phyloP scores from a whole-genome alignment of 192 early-diverging fungal species.

The Pilobolus umbonatus region DNA sequence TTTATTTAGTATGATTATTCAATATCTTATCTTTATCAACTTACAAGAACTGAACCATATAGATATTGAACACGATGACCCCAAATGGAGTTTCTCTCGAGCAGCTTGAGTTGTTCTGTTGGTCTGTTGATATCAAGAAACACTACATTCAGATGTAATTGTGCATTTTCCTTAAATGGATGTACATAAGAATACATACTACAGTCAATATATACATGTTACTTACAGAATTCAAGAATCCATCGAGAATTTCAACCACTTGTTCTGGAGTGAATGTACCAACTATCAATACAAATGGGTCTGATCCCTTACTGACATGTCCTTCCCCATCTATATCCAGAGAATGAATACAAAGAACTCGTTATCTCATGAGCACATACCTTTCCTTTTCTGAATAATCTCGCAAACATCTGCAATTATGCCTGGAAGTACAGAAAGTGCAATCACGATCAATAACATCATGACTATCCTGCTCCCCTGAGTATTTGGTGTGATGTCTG shows the following conservation, averaged over 20 bases:
- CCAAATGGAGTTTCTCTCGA: constrained; percentile 32
- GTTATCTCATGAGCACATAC: neutral
- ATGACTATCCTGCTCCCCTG: constrained; percentile 47
- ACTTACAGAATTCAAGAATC: constrained; percentile 38
- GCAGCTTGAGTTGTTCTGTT: constrained; percentile 37
- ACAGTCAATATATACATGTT: neutral
- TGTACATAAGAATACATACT: neutral
- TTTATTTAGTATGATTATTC: neutral
- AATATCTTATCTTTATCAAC: neutral
- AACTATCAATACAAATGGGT: constrained; percentile 38
- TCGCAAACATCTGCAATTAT: constrained; percentile 42
- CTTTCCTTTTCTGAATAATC: constrained; percentile 28
- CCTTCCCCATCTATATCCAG: constrained; percentile 14
- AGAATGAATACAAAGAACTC: neutral
- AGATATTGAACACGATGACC: constrained; percentile 30
- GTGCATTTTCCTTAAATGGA: constrained; percentile 1
- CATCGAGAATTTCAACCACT: constrained; percentile 35
- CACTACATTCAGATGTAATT: constrained; percentile 34
- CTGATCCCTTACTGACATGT: constrained; percentile 9
- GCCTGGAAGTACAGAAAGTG: constrained; percentile 53
- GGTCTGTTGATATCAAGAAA: constrained; percentile 41
- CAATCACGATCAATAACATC: constrained; percentile 49
- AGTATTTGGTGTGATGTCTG: constrained; percentile 55
- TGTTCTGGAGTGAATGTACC: constrained; percentile 38
- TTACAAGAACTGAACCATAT: constrained; percentile 25